Evolutionary conservation across 2,329 filamentous ascomycete genomes (phyloP).

Genomic region (Penicillium expansum): DNA sequence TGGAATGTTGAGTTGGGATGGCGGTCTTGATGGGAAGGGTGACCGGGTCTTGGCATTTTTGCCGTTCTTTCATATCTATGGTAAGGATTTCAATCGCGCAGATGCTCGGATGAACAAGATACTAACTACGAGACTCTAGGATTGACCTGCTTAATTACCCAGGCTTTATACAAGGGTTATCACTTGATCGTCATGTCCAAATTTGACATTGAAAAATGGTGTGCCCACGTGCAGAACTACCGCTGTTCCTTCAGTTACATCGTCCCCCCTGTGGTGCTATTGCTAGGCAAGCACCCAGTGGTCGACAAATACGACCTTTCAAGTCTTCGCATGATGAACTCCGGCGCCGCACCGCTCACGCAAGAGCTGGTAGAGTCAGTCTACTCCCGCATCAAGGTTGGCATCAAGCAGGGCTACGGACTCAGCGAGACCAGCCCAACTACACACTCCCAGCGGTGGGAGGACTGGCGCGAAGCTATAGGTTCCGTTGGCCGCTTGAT

Average conservation of each 20-base stretch:
- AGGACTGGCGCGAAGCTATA: conserved; percentile 72
- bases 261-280: conserved; percentile 78
- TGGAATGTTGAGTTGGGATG: conserved; percentile 56
- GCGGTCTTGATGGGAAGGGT: conserved; percentile 58
- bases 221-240: conserved; percentile 70
- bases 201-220: conserved; percentile 80
- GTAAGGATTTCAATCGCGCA: conserved; percentile 42
- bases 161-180: conserved; percentile 63
- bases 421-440: conserved; percentile 82
- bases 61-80: conserved; percentile 91
- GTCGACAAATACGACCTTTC: conserved; percentile 79
- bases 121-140: conserved; percentile 43
- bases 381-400: conserved; percentile 69
- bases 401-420: conserved; percentile 90
- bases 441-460: conserved; percentile 70
- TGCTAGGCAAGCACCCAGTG: conserved; percentile 73
- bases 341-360: conserved; percentile 80
- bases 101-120: neutral
- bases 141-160: conserved; percentile 69
- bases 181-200: conserved; percentile 69
- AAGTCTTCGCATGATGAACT: conserved; percentile 78
- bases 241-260: conserved; percentile 76
- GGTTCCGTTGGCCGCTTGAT: conserved; percentile 76
- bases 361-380: conserved; percentile 74
- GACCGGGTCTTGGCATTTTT: conserved; percentile 76